These are phyloP conservation scores for Coccinonectria pachysandricola DNA, from an alignment of 2,329 filamentous ascomycete species.

Conservation along the genomic window DNA sequence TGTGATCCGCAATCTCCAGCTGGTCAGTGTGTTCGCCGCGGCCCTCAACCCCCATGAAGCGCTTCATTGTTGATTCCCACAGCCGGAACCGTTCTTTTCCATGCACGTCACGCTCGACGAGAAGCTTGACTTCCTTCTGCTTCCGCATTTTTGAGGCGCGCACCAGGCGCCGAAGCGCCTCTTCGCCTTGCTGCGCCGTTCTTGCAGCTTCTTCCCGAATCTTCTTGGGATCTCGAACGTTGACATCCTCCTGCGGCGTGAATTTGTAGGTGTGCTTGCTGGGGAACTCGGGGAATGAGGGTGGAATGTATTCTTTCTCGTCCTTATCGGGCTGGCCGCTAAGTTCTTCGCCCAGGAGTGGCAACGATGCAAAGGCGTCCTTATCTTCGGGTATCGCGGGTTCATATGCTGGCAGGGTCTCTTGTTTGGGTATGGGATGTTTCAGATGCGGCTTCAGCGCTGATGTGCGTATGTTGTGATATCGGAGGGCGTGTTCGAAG, in stretches of 20 bases:
- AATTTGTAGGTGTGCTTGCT: constrained; percentile 55
- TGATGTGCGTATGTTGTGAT: constrained; percentile 40
- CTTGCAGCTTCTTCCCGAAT: constrained; percentile 49
- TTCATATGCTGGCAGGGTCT: constrained; percentile 28
- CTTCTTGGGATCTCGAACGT: constrained; percentile 41
- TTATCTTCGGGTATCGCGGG: constrained; percentile 28
- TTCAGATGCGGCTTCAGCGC: constrained; percentile 46
- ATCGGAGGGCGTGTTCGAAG: constrained; percentile 42
- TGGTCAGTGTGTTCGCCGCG: constrained; percentile 25
- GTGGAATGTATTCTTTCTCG: constrained; percentile 45
- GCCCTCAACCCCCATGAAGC: constrained; percentile 32
- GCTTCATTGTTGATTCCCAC: constrained; percentile 53
- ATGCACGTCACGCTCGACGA: constrained; percentile 41
- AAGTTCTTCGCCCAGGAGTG: constrained; percentile 42
- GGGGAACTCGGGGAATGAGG: constrained; percentile 50
- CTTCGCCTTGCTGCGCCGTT: constrained; percentile 51
- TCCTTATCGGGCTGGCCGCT: constrained; percentile 49
- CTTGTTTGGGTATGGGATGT: constrained; percentile 35
- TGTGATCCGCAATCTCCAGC: constrained; percentile 49
- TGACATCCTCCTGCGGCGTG: constrained; percentile 41
- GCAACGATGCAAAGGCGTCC: constrained; percentile 31
- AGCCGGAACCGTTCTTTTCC: constrained; percentile 46
- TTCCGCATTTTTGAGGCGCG: constrained; percentile 54
- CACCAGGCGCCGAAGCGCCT: constrained; percentile 48
- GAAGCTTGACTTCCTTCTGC: constrained; percentile 51